These are phyloP conservation scores for Blastocystis sp. DNA, from an alignment of 352 stramenopile genomes.

Conservation along the genomic window DNA sequence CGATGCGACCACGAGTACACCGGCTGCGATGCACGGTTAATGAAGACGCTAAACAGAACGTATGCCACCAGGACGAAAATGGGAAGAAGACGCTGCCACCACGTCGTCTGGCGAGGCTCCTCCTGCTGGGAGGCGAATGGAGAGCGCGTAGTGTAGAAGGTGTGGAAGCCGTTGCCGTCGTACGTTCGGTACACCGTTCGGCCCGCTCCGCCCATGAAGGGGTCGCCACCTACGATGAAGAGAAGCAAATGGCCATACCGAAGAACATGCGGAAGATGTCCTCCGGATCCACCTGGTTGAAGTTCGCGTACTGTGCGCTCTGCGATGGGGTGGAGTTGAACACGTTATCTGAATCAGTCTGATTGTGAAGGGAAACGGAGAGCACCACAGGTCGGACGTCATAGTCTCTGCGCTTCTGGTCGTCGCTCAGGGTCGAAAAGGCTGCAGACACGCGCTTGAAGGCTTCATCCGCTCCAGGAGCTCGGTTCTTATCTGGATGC, in stretches of 20 bases:
- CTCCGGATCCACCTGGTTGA: conserved; percentile 17
- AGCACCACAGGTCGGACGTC: conserved; percentile 75
- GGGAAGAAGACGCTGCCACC: conserved; percentile 22
- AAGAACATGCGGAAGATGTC: conserved; percentile 60
- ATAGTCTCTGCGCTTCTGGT: conserved; percentile 83
- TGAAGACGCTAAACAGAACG: conserved; percentile 3
- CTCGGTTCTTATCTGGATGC: conserved; percentile 90
- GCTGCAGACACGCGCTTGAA: conserved; percentile 91
- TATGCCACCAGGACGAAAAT: conserved; percentile 16
- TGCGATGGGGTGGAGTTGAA: neutral
- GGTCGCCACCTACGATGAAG: conserved; percentile 1
- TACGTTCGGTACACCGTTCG: conserved; percentile 34
- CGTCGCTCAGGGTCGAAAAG: conserved; percentile 86
- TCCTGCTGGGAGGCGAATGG: neutral
- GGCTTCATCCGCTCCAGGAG: conserved; percentile 89
- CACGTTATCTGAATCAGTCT: neutral
- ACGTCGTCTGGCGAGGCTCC: neutral
- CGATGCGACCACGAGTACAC: neutral
- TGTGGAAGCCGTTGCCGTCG: neutral
- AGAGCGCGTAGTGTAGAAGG: neutral
- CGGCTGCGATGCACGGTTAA: neutral
- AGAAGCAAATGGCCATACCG: neutral
- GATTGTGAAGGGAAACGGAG: neutral
- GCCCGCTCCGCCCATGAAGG: neutral
- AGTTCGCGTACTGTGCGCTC: neutral